Base-by-base conservation (phyloP, 176 grass and related monocot genomes). In the Avena atlantica region DNA sequence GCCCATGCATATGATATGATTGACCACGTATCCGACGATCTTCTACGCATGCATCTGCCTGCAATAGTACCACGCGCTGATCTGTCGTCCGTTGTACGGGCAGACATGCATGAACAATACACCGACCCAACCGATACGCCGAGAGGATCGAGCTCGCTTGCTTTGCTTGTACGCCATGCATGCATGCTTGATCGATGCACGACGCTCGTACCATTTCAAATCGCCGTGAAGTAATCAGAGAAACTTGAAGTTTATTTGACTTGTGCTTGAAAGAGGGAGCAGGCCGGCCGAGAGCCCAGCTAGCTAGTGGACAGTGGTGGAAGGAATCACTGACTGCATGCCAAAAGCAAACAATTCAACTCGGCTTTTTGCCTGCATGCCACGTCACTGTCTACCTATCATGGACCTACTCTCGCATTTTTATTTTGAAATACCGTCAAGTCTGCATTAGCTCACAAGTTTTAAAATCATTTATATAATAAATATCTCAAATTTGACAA, bases 61-160 rank as follows among this genome's bases (percentile, higher is more conserved):
- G 12, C 17, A 14, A 12, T 64, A 64, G 40, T 40, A 5, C 36
- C 36, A 37, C 36, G 36, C 2, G 20, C 15, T 34, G 2, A 23
- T 17, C 27, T 0, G n/a, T n/a, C n/a, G 14, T 62, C 4, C 9
- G 9, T 52, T 10, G 85, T 25, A 76, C 55, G 76, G n/a, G 8
- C 76, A 44, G 29, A n/a, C 27, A 12, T 66, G 85, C 89, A 83
- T 87, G 85, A 91, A 36, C 74, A 65, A 37, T 27, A n/a, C n/a
- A 87, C 74, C 74, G 47, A 71, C 80, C 67, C n/a, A 65, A 37
- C 74, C 25, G 25, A 27, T 27, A 27, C 25, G 1, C 25, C 25
- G 25, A 27, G 25, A 27, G 25, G 25, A 27, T 27, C 25, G 25
- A 27, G 25, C 63, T 66, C 5, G 63, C 17, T n/a, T n/a, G n/a